These are phyloP conservation scores for Botrytis elliptica DNA, from an alignment of 2,329 filamentous ascomycete genomes.

Conservation along the genomic window DNA sequence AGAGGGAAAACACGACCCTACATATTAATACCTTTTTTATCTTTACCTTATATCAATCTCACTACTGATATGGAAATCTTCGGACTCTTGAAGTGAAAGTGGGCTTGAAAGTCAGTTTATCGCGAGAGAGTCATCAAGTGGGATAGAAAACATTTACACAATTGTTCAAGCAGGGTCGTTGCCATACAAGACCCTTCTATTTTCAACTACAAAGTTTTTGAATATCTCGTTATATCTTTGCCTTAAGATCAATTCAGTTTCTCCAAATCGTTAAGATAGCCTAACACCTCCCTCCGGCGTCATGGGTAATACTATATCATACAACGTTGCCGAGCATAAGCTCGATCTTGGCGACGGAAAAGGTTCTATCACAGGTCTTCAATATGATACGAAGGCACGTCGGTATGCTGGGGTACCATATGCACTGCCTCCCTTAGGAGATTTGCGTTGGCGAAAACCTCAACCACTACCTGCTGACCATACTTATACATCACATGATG, in stretches of 20 bases:
- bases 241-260: not conserved
- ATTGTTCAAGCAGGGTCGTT: not conserved
- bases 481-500: conserved; percentile 35
- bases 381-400: conserved; percentile 41
- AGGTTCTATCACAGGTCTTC: conserved; percentile 40
- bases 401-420: conserved; percentile 39
- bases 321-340: conserved; percentile 32
- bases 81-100: not conserved
- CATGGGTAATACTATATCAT: conserved; percentile 26
- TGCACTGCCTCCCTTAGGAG: conserved; percentile 32
- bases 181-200: not conserved
- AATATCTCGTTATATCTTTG: not conserved
- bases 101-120: not conserved
- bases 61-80: not conserved
- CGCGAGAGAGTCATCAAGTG: not conserved
- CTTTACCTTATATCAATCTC: not conserved
- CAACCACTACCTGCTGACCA: conserved; percentile 37
- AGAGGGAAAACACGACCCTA: not conserved
- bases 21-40: not conserved
- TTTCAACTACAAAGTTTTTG: too few relatives aligned
- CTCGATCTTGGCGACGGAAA: conserved; percentile 32
- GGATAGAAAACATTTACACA: not conserved
- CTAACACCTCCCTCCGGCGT: not conserved
- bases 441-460: conserved; percentile 34
- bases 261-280: not conserved